A percentile compares a stretch with the other conserved stretches of the same genome.
These are phyloP conservation scores for Podospora didyma DNA, from an alignment of 495 filamentous ascomycete genomes.

Conservation along the genomic window DNA sequence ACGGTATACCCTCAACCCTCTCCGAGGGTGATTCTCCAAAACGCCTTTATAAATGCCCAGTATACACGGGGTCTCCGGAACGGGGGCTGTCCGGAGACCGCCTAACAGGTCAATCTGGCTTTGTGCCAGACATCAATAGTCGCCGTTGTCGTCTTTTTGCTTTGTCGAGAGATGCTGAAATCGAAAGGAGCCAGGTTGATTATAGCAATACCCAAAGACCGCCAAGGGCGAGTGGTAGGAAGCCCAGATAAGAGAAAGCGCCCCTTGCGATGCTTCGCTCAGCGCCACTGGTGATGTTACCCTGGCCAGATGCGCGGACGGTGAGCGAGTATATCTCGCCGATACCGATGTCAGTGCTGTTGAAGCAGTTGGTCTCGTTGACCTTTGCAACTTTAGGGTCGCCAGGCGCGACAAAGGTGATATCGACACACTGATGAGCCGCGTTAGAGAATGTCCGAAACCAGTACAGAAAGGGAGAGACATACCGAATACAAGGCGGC, in stretches of 20 bases:
- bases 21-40: conserved; percentile 1
- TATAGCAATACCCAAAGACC: conserved; percentile 33
- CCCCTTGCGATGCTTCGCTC: conserved; percentile 8
- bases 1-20: neutral
- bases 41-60: conserved; percentile 19
- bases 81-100: too few relatives aligned
- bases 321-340: conserved; percentile 67
- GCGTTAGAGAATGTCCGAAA: neutral
- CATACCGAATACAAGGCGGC: conserved; percentile 88
- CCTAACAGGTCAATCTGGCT: neutral
- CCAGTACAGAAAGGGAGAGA: conserved; percentile 14
- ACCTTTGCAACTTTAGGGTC: conserved; percentile 63
- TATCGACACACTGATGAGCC: conserved; percentile 75
- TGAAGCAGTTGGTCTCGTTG: conserved; percentile 78
- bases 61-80: conserved; percentile 4
- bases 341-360: conserved; percentile 70
- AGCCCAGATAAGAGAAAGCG: conserved; percentile 28
- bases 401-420: conserved; percentile 67
- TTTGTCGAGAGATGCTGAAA: neutral
- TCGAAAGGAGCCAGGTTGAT: neutral
- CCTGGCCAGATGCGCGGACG: conserved; percentile 31
- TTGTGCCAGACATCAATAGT: neutral
- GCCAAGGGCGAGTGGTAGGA: conserved; percentile 31
- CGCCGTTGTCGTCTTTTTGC: neutral
- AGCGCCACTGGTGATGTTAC: conserved; percentile 25